A percentile compares a stretch with the other conserved stretches of the same genome.
Evolutionary conservation across 345 rosid species (phyloP).

Genomic region (Anastatica hierochuntica): DNA sequence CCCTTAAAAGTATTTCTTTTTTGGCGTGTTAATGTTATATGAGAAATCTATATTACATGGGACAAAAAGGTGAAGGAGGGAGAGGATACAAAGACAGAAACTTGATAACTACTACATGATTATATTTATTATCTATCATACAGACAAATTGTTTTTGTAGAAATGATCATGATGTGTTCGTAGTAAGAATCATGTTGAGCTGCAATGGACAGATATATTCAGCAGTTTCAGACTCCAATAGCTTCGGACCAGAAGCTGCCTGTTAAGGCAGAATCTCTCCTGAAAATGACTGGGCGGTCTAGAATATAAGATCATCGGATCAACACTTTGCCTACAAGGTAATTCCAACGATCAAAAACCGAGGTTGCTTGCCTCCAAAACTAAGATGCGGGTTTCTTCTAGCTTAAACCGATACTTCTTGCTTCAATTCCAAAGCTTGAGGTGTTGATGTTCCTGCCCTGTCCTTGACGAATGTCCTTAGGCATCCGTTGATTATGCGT

Average conservation of each 20-base stretch:
- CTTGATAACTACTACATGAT: not conserved
- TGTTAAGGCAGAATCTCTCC: no score
- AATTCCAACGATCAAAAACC: constrained; percentile 12
- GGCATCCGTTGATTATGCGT: constrained; percentile 85
- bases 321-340: constrained; percentile 7
- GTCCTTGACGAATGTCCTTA: constrained; percentile 72
- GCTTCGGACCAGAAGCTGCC: constrained; percentile 10
- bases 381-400: not conserved
- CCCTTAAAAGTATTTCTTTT: no score
- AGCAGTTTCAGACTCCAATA: constrained; percentile 5
- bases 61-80: no score
- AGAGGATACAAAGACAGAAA: not conserved
- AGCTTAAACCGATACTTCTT: constrained; percentile 25
- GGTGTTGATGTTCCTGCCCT: constrained; percentile 19
- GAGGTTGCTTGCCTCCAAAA: constrained; percentile 18
- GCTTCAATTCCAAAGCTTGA: constrained; percentile 28
- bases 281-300: no score
- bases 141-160: no score
- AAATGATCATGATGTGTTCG: constrained; percentile 6
- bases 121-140: not conserved
- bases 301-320: not conserved
- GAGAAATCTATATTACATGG: no score
- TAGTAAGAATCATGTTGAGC: constrained; percentile 12
- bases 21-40: no score
- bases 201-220: constrained; percentile 12